Evolutionary conservation across 1,284 basidiomycete genomes (phyloP).

Genomic region (Apiotrichum akiyoshidainum): DNA sequence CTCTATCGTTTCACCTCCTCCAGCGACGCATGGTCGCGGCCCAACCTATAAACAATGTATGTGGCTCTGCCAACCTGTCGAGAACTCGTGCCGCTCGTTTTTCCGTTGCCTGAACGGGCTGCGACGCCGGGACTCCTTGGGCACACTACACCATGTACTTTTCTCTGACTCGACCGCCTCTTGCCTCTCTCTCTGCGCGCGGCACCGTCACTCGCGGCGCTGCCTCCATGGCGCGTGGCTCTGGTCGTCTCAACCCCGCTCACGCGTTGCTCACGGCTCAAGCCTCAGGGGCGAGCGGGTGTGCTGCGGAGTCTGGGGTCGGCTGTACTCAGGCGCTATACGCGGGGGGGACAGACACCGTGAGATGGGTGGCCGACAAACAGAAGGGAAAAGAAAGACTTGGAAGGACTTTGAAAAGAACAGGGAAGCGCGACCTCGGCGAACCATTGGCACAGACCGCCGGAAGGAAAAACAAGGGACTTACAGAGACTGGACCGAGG

Average conservation of each 20-base stretch:
- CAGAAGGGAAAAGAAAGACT: neutral
- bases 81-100: neutral
- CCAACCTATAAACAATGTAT: neutral
- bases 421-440: neutral
- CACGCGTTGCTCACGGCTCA: conserved; percentile 27
- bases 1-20: conserved; percentile 2
- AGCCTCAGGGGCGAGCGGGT: conserved; percentile 24
- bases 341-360: conserved; percentile 2
- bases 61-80: neutral
- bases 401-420: neutral
- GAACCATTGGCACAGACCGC: neutral
- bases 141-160: neutral
- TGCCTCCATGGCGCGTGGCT: conserved; percentile 1
- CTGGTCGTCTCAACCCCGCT: conserved; percentile 22
- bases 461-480: conserved; percentile 9
- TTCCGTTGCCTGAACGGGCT: neutral
- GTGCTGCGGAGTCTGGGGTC: conserved; percentile 25
- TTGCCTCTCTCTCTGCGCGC: neutral
- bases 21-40: conserved; percentile 3
- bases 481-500: conserved; percentile 6
- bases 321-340: conserved; percentile 10
- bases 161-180: neutral
- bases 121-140: neutral
- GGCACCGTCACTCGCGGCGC: neutral
- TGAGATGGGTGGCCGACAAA: neutral